A percentile compares a stretch with the other conserved stretches of the same genome.
Conservation (phyloP, 805 yeast species). For the Nakazawaea ishiwadae region DNA sequence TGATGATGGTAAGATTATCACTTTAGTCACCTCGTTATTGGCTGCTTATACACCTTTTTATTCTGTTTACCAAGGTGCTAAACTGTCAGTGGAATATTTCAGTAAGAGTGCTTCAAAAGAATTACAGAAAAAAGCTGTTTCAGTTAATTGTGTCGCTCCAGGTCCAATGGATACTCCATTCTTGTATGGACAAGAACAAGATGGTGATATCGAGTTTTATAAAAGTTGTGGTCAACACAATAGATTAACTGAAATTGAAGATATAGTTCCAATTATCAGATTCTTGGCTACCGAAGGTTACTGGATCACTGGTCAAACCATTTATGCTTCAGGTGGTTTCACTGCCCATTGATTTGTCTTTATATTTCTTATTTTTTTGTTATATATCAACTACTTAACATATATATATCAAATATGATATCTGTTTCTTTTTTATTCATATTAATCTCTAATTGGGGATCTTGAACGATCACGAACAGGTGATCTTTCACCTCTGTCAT, state of each 20-base stretch:
- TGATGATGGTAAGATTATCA: conserved; percentile 49
- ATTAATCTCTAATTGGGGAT: conserved; percentile 24
- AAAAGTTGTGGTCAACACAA: conserved; percentile 44
- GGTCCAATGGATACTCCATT: conserved; percentile 69
- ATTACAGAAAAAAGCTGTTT: conserved; percentile 37
- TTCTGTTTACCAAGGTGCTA: conserved; percentile 51
- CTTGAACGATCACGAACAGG: conserved; percentile 19
- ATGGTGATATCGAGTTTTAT: conserved; percentile 47
- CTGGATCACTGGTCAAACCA: conserved; percentile 70
- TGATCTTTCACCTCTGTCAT: conserved; percentile 13
- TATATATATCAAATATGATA: not conserved
- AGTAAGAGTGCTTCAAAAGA: conserved; percentile 53
- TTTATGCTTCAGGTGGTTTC: conserved; percentile 61
- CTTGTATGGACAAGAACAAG: conserved; percentile 55
- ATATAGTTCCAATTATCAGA: conserved; percentile 59
- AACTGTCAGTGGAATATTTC: conserved; percentile 51
- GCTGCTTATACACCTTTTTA: conserved; percentile 61
- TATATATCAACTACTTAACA: not conserved
- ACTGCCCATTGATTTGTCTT: conserved; percentile 43
- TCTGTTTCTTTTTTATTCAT: not conserved
- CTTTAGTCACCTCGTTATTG: conserved; percentile 57
- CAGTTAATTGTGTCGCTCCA: conserved; percentile 56
- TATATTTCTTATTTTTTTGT: not conserved
- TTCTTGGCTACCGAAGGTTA: conserved; percentile 60
- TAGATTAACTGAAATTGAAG: conserved; percentile 52